Evolutionary conservation across 768 basidiomycete species (phyloP), one percentile per base, ranked within the genome.

Genomic region (Phylloporus sp.): DNA sequence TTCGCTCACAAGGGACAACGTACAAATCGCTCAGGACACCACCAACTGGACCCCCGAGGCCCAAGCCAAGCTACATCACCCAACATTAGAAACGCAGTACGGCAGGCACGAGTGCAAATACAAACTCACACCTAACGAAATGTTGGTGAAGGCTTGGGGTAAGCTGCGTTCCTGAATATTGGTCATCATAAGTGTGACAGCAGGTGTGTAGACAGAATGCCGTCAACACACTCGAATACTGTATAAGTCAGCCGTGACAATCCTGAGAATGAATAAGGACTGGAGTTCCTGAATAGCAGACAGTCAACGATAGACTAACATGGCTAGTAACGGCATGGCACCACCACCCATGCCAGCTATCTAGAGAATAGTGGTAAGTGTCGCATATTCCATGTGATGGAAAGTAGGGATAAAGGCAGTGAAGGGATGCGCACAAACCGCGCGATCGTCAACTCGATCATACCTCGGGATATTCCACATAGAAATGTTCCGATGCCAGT

Each of bases 381-480:
- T 18, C 13, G n/a, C n/a, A n/a, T n/a, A 43, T 20, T 26, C n/a
- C 15, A 39, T 15, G 5, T 20, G 13, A 23, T 5, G 5, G 11
- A 29, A 29, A 9, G 18, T 6, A 16, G 27, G 12, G 22, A n/a
- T 13, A 6, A 13, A 26, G 15, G 23, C 8, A 13, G 15, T 2
- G 4, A 7, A 16, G 12, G 68, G 16, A n/a, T 50, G 59, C 84
- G 47, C 59, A 89, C 86, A 59, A 89, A 90, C 66, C 88, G 74
- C 1, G 85, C 80, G 2, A 76, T 62, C 41, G 91, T 85, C 16
- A 91, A 73, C 67, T 78, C 77, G 47, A 83, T 77, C 81, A 91
- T 86, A 54, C 73, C 81, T 3, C 56, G 70, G 2, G 88, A 85
- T 11, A 88, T 59, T 0, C 85, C 87, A 59, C 88, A 90, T 5